A percentile compares a stretch with the other conserved stretches of the same genome.
These are phyloP conservation scores for Incumbomyces lentus DNA, from an alignment of 2,329 filamentous ascomycete species.

Conservation along the genomic window DNA sequence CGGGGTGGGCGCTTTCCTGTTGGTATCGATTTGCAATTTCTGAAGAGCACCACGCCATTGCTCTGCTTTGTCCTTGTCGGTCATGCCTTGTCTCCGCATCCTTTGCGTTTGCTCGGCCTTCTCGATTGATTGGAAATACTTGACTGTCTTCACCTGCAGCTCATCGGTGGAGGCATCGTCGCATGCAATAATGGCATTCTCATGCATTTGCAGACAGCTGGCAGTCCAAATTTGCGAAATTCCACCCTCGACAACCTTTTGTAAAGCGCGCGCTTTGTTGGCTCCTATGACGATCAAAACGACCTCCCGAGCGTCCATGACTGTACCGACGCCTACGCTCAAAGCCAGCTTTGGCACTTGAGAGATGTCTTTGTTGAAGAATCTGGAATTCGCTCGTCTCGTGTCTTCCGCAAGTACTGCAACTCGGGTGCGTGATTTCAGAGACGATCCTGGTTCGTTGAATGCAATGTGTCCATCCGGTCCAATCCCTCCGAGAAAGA, in stretches of 20 bases:
- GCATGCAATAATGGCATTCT: slow-evolving; percentile 70
- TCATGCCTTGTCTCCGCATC: neutral
- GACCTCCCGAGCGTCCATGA: slow-evolving; percentile 70
- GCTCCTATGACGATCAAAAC: slow-evolving; percentile 73
- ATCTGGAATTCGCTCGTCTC: slow-evolving; percentile 72
- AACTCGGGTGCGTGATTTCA: slow-evolving; percentile 67
- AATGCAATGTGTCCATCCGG: slow-evolving; percentile 84
- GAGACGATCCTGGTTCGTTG: slow-evolving; percentile 75
- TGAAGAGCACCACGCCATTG: slow-evolving; percentile 22
- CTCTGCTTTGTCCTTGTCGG: slow-evolving; percentile 7
- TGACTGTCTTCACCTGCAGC: slow-evolving; percentile 63
- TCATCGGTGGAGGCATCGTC: slow-evolving; percentile 71
- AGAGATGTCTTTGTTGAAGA: slow-evolving; percentile 64
- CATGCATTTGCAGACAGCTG: slow-evolving; percentile 69
- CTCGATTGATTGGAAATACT: slow-evolving; percentile 64
- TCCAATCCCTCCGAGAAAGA: slow-evolving; percentile 76
- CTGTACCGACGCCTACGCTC: slow-evolving; percentile 75
- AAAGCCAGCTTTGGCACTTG: slow-evolving; percentile 72
- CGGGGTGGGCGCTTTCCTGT: slow-evolving; percentile 24
- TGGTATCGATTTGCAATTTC: slow-evolving; percentile 36
- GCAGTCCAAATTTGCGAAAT: slow-evolving; percentile 90
- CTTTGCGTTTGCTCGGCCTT: slow-evolving; percentile 36
- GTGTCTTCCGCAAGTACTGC: slow-evolving; percentile 84
- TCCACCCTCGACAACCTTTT: slow-evolving; percentile 69
- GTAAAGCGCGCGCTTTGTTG: slow-evolving; percentile 69